Evolutionary conservation across 208 protist genomes (phyloP), one percentile per base, ranked within the genome.

Genomic region (Trypanosoma mega): DNA sequence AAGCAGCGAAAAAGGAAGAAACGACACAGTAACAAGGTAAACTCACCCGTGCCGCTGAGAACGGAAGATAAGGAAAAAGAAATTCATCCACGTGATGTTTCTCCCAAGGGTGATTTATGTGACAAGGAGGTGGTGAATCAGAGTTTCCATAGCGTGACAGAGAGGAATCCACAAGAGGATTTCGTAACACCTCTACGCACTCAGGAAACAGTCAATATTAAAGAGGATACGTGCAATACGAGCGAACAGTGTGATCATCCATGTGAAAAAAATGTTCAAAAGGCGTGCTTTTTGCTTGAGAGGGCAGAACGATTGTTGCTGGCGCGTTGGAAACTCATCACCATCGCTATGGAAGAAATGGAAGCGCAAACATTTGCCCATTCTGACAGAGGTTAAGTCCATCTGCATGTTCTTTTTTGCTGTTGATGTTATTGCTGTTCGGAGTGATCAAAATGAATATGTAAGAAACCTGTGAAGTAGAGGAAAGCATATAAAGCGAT

Each of bases 271-370:
- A 6, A 12, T 18, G 63, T n/a, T 11, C 44, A 45, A 18, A 53
- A 68, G 45, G 41, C 52, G 4, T 52, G 52, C 29, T 31, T 12
- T 16, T 12, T 68, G 8, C 52, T 68, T 53, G 63, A 53, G 16
- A n/a, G 36, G 26, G 41, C 21, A 39, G 63, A 61, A 12, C 34
- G 12, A 12, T 16, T 39, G 12, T 12, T 39, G 34, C 12, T 6
- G 34, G 8, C 8, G 34, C 34, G 34, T 6, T 39, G 34, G 34
- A 39, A 39, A 39, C 12, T 6, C 12, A 39, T 39, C 12, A 16
- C 34, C 12, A 16, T 12, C 34, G 34, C 34, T 39, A 39, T 39
- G 6, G 34, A 6, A 16, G 34, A 6, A 12, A 6, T 16, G 34
- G 34, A 39, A 12, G 34, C 34, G 34, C 8, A 16, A 12, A 39